Evolutionary conservation across 2,329 filamentous ascomycete species (phyloP), one percentile per base, ranked within the genome.

Genomic region (Coniochaeta ligniaria): DNA sequence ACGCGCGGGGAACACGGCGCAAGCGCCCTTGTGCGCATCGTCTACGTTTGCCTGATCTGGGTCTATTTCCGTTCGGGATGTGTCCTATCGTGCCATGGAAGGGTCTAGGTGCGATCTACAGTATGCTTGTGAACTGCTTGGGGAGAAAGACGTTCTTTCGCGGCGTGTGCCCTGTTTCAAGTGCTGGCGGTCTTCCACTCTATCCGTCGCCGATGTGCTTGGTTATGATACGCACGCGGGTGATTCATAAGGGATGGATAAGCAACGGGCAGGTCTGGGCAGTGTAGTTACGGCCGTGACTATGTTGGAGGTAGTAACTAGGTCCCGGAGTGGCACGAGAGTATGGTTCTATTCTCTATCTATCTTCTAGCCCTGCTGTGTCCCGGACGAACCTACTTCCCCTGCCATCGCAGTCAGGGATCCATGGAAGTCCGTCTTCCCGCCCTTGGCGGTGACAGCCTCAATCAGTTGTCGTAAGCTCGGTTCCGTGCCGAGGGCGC

Each of bases 11-110:
- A 38, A 17, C 54, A 57, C 54, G 54, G 31, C 52, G 52, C 12
- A 57, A 38, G 54, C 54, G 54, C 54, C 41, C 28, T 22, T 35
- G 31, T 35, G 31, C n/a, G 24, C 26, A 35, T 55, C 52, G 52
- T 55, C 52, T 55, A 57, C n/a, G 28, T 57, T 57, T 38, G 54
- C 54, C 54, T 57, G 54, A 57, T 57, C 28, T 24, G 33, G 54
- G 33, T 38, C 54, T 22, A 57, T 57, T 22, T 57, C 54, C 54
- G 54, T 57, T 14, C 54, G 28, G 4, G n/a, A 31, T 31, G 9
- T 36, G 54, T 57, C 54, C 31, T 38, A 17, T 24, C 8, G 54
- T 57, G 31, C 26, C 31, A 14, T 12, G 7, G 52, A 16, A 57
- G 8, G 31, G 6, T 14, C 31, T 38, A 4, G 17, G n/a, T 38